Percentiles rank a stretch among this genome's conserved stretches.
Evolutionary conservation across 768 basidiomycete species (phyloP).

Genomic region (Termitomyces sp.): DNA sequence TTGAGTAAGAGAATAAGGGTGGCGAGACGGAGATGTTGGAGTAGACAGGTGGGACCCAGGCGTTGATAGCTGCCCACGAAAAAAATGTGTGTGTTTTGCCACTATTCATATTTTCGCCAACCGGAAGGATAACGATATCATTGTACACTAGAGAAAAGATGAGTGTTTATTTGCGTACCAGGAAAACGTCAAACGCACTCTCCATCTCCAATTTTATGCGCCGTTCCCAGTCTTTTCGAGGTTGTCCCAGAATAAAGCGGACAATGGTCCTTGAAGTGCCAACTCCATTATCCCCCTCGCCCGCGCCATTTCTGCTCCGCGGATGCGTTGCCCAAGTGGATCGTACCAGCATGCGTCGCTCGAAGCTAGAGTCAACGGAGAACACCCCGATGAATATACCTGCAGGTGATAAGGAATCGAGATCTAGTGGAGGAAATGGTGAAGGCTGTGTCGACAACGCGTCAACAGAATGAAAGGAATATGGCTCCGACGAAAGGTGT

Average conservation of each 20-base stretch:
- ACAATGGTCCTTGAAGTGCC: constrained; percentile 85
- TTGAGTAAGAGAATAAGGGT: constrained; percentile 64
- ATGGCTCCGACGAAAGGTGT: constrained; percentile 34
- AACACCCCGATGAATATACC: constrained; percentile 90
- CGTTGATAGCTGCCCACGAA: constrained; percentile 87
- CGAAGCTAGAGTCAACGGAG: constrained; percentile 79
- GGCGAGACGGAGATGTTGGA: constrained; percentile 39
- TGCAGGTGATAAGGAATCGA: constrained; percentile 76
- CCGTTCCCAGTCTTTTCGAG: constrained; percentile 74
- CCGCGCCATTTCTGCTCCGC: constrained; percentile 73
- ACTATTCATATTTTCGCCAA: constrained; percentile 92
- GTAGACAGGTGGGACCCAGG: constrained; percentile 85
- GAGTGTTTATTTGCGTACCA: background rate
- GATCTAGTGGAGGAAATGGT: constrained; percentile 68
- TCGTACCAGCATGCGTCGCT: constrained; percentile 83
- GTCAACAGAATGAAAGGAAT: constrained; percentile 24
- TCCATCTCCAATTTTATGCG: constrained; percentile 87
- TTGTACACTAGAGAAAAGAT: constrained; percentile 57
- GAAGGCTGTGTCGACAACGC: constrained; percentile 28
- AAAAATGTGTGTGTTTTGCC: constrained; percentile 93
- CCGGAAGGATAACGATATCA: constrained; percentile 81
- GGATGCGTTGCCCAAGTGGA: constrained; percentile 87
- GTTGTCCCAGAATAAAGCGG: constrained; percentile 86
- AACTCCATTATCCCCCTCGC: constrained; percentile 59
- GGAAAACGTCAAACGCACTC: constrained; percentile 43